Conservation (phyloP, 768 basidiomycete species). For the Lactifluus volemus region DNA sequence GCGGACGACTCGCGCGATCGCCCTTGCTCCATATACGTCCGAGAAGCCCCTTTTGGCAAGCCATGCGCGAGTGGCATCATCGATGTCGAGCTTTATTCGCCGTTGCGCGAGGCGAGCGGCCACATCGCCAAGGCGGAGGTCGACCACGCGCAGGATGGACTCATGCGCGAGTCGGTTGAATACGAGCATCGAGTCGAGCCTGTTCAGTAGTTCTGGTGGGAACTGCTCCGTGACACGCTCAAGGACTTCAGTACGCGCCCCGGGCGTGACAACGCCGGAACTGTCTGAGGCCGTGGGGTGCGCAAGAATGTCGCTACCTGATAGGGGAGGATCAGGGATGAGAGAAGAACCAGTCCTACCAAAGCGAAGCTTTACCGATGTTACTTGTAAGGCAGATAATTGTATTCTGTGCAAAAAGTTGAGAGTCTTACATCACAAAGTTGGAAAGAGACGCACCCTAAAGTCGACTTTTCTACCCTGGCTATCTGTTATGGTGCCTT, state of each 20-base stretch:
- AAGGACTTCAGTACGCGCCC: constrained; percentile 60
- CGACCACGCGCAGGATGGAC: constrained; percentile 73
- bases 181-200: constrained; percentile 78
- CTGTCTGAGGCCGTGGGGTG: constrained; percentile 51
- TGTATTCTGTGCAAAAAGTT: constrained; percentile 51
- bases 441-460: constrained; percentile 40
- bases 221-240: constrained; percentile 72
- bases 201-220: constrained; percentile 85
- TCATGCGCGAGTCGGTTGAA: constrained; percentile 81
- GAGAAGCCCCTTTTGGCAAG: constrained; percentile 75
- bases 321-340: background rate
- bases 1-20: constrained; percentile 79
- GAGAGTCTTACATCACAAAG: background rate
- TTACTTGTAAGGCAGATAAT: constrained; percentile 90
- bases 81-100: constrained; percentile 65
- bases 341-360: background rate
- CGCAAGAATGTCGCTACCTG: constrained; percentile 61
- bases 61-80: constrained; percentile 52
- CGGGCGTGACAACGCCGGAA: constrained; percentile 54
- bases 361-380: constrained; percentile 38
- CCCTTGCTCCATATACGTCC: constrained; percentile 77
- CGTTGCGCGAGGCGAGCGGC: constrained; percentile 52
- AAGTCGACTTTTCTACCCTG: constrained; percentile 91
- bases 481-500: constrained; percentile 83
- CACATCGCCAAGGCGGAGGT: constrained; percentile 67